Conservation (phyloP, 176 grass and related monocot species). For the Thinopyrum elongatum region DNA sequence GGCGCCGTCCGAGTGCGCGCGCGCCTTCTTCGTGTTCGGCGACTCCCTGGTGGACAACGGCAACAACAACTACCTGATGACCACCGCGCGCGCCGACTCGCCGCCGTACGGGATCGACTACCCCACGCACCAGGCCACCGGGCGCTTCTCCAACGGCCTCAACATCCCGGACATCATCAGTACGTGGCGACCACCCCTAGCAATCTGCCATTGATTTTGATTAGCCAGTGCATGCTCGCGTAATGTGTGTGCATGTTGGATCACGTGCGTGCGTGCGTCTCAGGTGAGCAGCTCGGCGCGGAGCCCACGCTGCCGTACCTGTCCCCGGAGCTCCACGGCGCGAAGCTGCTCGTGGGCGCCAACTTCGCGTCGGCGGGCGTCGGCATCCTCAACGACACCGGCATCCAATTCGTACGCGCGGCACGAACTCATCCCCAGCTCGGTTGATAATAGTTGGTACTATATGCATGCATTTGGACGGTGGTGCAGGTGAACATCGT, state of each 20-base stretch:
- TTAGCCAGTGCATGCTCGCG: too few relatives aligned
- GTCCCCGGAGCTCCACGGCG: conserved; percentile 60
- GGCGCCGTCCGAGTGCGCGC: conserved; percentile 42
- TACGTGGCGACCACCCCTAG: background rate
- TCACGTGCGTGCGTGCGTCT: background rate
- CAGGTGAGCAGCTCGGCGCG: conserved; percentile 83
- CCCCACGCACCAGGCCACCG: conserved; percentile 62
- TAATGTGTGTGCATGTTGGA: background rate
- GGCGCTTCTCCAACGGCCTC: conserved; percentile 85
- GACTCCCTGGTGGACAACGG: conserved; percentile 96
- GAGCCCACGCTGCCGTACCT: conserved; percentile 79
- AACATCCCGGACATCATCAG: conserved; percentile 98
- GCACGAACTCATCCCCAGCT: background rate
- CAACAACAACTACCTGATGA: conserved; percentile 94
- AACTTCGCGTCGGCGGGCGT: conserved; percentile 96
- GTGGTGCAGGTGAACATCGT: conserved; percentile 50
- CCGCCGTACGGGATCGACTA: conserved; percentile 92
- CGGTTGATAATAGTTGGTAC: background rate
- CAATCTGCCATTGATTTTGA: background rate
- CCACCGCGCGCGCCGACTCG: conserved; percentile 68
- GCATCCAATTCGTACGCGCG: conserved; percentile 72
- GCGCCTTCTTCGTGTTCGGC: conserved; percentile 91
- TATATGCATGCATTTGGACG: background rate
- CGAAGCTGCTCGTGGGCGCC: conserved; percentile 79
- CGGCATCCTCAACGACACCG: conserved; percentile 96